Evolutionary conservation across 257 asterid genomes (phyloP), one percentile per base, ranked within the genome.

Genomic region (Solanum appendiculatum): DNA sequence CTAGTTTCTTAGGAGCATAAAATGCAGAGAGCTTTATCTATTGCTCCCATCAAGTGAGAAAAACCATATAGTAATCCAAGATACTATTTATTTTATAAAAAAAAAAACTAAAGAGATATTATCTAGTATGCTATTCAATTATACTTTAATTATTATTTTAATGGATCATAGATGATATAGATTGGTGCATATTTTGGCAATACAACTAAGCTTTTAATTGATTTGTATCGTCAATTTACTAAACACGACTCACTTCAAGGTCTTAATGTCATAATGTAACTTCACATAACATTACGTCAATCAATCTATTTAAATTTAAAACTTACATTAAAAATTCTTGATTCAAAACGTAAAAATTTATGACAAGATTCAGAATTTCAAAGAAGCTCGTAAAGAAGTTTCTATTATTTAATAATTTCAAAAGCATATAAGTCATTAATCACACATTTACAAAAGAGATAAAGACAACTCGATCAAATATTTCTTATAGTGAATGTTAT

Each of bases 81-180:
- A n/a, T 1, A 31, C 2, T 31, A 31, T 68, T 68, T 31, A 33
- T 29, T 20, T 51, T 5, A 2, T 0, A 0, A 0, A 0, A 3
- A 31, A 14, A 6, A 14, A 2, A 60, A n/a, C 6, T 27, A 5
- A 5, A 68, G 0, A 68, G 9, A 29, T 66, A 66, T 27, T 1
- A 12, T 27, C 4, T 66, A 1, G 0, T 66, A 29, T 68, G 13
- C 11, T 34, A 34, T 70, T 70, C 25, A 34, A 34, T 8, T 34
- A 31, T 33, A 33, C 9, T 34, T 7, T 2, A 9, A 9, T 4
- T 34, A 6, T 69, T 69, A 20, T 31, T 31, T 69, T 34, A 70
- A 34, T 72, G 0, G 1, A 34, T 20, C 27, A 72, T n/a, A n/a
- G n/a, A n/a, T n/a, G 15, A 72, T 72, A 4, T 34, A 33, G 2